phyloP scores from a whole-genome alignment of 768 basidiomycete genomes.

The Rhizopogon vinicolor region DNA sequence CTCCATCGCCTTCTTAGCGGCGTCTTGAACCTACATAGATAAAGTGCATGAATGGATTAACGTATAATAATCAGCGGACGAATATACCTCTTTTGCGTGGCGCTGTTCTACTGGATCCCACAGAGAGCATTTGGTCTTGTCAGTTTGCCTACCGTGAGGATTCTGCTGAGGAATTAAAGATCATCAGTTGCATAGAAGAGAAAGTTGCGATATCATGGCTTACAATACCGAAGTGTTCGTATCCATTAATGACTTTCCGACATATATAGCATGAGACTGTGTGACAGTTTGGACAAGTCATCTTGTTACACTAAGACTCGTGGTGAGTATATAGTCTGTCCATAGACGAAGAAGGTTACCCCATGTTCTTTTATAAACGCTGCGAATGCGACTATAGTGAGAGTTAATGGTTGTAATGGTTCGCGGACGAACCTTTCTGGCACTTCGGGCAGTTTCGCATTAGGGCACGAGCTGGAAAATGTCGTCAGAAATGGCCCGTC shows the following conservation, averaged over 20 bases:
- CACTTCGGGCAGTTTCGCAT: conserved; percentile 90
- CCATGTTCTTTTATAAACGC: conserved; percentile 79
- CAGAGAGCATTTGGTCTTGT: conserved; percentile 50
- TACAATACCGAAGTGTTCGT: conserved; percentile 70
- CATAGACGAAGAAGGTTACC: conserved; percentile 31
- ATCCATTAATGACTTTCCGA: conserved; percentile 64
- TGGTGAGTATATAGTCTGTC: not conserved
- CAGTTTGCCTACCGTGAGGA: conserved; percentile 14
- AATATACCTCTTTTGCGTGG: conserved; percentile 57
- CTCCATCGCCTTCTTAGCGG: conserved; percentile 62
- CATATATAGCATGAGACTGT: conserved; percentile 86
- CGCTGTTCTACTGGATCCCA: conserved; percentile 68
- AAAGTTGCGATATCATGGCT: conserved; percentile 9
- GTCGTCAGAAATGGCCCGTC: not conserved
- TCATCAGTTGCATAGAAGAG: not conserved
- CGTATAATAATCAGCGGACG: not conserved
- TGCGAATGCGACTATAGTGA: conserved; percentile 21
- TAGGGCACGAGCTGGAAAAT: conserved; percentile 59
- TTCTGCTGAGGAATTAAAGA: conserved; percentile 15
- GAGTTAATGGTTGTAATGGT: not conserved
- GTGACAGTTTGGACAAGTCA: conserved; percentile 70
- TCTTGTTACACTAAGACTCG: conserved; percentile 81
- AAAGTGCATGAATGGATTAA: not conserved
- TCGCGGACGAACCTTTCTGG: conserved; percentile 52
- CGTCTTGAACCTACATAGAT: conserved; percentile 55